Conservation (phyloP, 73 alveolate species). For the Paramecium caudatum region DNA sequence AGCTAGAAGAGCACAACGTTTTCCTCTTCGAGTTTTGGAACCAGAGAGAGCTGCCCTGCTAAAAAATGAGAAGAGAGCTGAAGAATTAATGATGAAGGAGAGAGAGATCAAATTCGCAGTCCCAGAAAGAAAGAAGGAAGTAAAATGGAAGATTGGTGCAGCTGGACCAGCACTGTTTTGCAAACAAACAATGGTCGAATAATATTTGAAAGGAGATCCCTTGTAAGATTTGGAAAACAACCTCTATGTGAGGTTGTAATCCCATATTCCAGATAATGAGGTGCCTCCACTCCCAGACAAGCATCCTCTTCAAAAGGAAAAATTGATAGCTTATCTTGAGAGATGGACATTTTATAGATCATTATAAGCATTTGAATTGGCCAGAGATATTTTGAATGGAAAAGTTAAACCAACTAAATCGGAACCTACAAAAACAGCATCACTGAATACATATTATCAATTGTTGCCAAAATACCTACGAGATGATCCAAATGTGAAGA, state of each 20-base stretch:
- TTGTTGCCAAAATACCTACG: constrained; percentile 26
- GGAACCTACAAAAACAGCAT: not conserved
- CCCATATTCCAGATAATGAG: not conserved
- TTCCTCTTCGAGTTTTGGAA: too few species aligned
- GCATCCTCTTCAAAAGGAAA: not conserved
- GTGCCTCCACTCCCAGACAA: constrained; percentile 1
- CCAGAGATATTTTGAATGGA: not conserved
- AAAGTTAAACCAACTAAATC: not conserved
- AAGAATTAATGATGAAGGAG: not conserved
- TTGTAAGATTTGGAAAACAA: not conserved
- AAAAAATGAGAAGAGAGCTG: not conserved
- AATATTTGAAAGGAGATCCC: constrained; percentile 22
- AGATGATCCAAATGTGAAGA: constrained; percentile 62
- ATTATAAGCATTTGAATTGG: not conserved
- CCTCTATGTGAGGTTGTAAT: not conserved
- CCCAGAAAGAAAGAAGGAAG: not conserved
- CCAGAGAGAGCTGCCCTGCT: too few species aligned
- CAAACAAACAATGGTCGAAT: not conserved
- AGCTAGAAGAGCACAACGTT: not conserved
- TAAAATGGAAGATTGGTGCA: not conserved
- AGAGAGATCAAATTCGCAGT: not conserved
- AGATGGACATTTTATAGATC: constrained; percentile 65
- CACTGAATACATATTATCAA: constrained; percentile 44
- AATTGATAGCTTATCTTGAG: constrained; percentile 5
- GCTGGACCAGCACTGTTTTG: constrained; percentile 33